Evolutionary conservation across 768 basidiomycete genomes (phyloP), one percentile per base, ranked within the genome.

Genomic region (Suillus subaureus): DNA sequence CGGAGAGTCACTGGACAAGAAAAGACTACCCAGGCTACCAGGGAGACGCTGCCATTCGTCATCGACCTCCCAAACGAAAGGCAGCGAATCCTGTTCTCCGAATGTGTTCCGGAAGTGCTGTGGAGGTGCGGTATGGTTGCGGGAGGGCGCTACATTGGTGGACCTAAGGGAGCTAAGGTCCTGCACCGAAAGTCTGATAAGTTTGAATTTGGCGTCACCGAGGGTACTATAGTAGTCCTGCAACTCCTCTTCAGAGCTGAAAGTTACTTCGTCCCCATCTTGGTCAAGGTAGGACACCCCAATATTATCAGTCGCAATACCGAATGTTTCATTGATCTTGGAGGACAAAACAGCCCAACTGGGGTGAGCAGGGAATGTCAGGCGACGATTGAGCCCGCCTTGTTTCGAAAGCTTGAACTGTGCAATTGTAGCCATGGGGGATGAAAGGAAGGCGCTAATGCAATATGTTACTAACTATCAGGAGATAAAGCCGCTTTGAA

Each of bases 221-320:
- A 78, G 70, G 8, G 79, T 77, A 35, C 73, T 70, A 72, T 90
- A 93, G 73, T 84, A 91, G 65, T 93, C 91, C 63, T 84, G 82
- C n/a, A 94, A 84, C 74, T 94, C 93, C 40, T 88, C 88, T 63
- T 92, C 82, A 4, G 92, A 86, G 75, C 86, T 91, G 64, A 93
- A 80, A 13, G 92, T 93, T 67, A 94, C 86, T 66, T 89, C 86
- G 71, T 94, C 93, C 45, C 85, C 83, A 71, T 94, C 92, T 39
- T 74, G 73, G 74, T 94, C 93, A 58, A 88, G 66, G 74, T 94
- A 94, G 39, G 89, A 87, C 40, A 91, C 87, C 3, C 82, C 90
- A 61, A 93, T 78, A 61, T 83, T 82, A 64, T 84, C 83, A 62
- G 76, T 63, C 4, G 89, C 84, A 47, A 94, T 88, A 54, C 72